These are phyloP conservation scores for Coemansia linderi DNA, from an alignment of 371 early-diverging fungal species.

Conservation along the genomic window DNA sequence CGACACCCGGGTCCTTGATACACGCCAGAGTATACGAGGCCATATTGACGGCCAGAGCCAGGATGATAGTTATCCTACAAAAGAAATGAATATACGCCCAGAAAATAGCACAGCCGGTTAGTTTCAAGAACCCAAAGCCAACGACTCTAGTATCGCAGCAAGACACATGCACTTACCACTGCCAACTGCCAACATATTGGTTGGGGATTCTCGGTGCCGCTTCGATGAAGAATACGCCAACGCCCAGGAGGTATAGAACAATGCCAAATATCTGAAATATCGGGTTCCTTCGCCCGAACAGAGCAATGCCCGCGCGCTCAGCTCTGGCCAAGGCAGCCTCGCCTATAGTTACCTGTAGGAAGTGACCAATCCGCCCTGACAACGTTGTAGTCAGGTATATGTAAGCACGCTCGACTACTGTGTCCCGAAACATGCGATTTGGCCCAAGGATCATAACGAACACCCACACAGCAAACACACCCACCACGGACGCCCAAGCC, in stretches of 20 bases:
- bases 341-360: conserved; percentile 49
- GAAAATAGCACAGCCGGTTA: not conserved
- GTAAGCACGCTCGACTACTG: conserved; percentile 34
- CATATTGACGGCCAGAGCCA: conserved; percentile 56
- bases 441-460: conserved; percentile 59
- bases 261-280: conserved; percentile 40
- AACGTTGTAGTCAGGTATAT: conserved; percentile 19
- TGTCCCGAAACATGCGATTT: conserved; percentile 56
- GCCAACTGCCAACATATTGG: conserved; percentile 40
- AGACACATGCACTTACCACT: conserved; percentile 23
- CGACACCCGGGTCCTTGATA: conserved; percentile 65
- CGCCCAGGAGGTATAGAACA: conserved; percentile 31
- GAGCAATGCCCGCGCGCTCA: conserved; percentile 50
- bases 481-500: conserved; percentile 20
- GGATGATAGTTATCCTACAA: conserved; percentile 29
- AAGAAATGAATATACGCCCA: not conserved
- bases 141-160: not conserved
- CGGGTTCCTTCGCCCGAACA: conserved; percentile 48
- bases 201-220: conserved; percentile 44
- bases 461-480: conserved; percentile 41
- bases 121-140: not conserved
- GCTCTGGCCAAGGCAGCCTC: conserved; percentile 51
- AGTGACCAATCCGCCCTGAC: conserved; percentile 19
- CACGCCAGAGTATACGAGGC: conserved; percentile 65
- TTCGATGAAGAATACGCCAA: conserved; percentile 34